Base-by-base conservation (phyloP, 2,329 filamentous ascomycete genomes). In the Sporothrix inflata region DNA sequence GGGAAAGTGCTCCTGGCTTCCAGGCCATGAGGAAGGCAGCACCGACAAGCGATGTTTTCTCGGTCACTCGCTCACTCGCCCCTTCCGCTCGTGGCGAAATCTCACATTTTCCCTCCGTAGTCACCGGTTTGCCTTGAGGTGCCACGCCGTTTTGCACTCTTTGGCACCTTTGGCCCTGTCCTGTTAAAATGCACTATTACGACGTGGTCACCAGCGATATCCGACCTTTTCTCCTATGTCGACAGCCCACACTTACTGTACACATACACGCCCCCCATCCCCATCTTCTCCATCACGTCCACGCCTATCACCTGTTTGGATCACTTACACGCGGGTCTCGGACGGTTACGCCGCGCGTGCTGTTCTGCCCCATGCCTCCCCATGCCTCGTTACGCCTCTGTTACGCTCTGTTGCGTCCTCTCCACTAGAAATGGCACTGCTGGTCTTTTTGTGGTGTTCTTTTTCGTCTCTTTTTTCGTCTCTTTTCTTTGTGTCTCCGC, bases 371-470 rank as follows among this genome's bases (percentile, higher is more conserved):
- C 40, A 65, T 21, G 34, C 19, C 34, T 63, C 34, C 19, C 34
- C 61, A 66, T 66, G 40, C 61, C 61, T 66, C 40, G 61, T 66
- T 66, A 66, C 61, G 61, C 60, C 45, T 38, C 60, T 61, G 49
- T 24, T 53, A 0, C 49, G 49, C 24, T 16, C 11, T 27, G 40
- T 30, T 65, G 38, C 19, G 30, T 61, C 55, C 30, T 61, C 55
- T 61, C 55, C 55, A 61, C 55, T n/a, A 40, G 55, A 21, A 61
- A 38, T 21, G 55, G 16, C 19, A 42, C 38, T 27, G 45, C 16
- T 19, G 16, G 6, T n/a, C 21, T 3, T 14, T 51, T n/a, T 51
- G 6, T 2, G 12, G 42, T 40, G 14, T 53, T 53, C 38, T 19
- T 6, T 19, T 19, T 30, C 38, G 16, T 19, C 16, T 38, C n/a